Evolutionary conservation across 805 yeast genomes (phyloP), one percentile per base, ranked within the genome.

Genomic region (Teunomyces aglyptinius): DNA sequence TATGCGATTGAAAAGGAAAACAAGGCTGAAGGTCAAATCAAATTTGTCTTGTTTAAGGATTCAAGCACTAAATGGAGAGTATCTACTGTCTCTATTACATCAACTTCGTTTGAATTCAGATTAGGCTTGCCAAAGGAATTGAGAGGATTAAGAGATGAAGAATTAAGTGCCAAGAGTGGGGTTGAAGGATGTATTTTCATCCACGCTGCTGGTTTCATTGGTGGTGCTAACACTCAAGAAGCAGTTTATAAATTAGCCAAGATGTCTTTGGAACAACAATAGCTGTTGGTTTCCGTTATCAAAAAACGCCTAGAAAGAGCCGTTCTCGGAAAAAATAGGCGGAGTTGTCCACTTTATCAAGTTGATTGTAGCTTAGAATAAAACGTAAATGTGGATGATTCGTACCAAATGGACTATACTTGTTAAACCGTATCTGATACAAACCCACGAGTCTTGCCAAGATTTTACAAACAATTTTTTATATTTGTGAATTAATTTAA

Each of bases 161-260:
- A 75, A 33, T 76, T 94, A 55, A 80, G 86, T 54, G 73, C 82
- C 53, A 70, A 77, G 54, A 73, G 89, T 29, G 97, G 96, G n/a
- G 80, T 94, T 46, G 82, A 80, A 27, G 96, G 88, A 6, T 88
- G 97, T 63, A 81, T 91, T 16, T 94, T 94, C 61, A 82, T 94
- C 48, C 99, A 94, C 58, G 97, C 98, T 38, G 88, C 96, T 35
- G 98, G 99, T 0, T 94, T 94, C 68, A 94, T 94, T 59, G 99
- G 99, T 38, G 99, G 99, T 45, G 89, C 92, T 47, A 76, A 82
- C 60, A 78, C 95, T 19, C 71, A 76, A 52, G 97, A 89, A 44
- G 86, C 87, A 27, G 97, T 85, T 11, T 63, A 89, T 48, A 67
- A 80, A 59, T 76, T 94, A 66, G 97, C 98, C 5, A 70, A 68